A percentile compares a stretch with the other conserved stretches of the same genome.
Evolutionary conservation across 139 green algal species (phyloP).

Genomic region (Chlorella sorokiniana): DNA sequence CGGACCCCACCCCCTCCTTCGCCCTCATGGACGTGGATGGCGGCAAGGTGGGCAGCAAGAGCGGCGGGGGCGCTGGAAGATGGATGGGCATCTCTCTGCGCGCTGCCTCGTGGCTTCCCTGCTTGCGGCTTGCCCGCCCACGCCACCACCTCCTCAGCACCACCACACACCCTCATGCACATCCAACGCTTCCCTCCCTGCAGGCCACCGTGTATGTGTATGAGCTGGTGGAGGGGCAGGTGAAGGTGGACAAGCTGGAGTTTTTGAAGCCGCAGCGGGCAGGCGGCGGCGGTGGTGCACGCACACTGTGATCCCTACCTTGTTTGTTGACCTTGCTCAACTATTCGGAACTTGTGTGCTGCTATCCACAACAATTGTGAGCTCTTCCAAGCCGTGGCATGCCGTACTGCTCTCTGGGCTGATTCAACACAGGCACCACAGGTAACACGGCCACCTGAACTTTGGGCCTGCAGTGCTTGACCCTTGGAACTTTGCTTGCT

Average conservation of each 20-base stretch:
- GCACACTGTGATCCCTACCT: no score
- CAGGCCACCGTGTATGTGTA: slow-evolving; percentile 92
- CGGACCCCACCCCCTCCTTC: slow-evolving; percentile 77
- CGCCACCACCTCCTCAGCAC: background rate
- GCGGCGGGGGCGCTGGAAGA: background rate
- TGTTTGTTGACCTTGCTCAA: no score
- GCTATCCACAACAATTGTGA: no score
- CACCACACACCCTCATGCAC: background rate
- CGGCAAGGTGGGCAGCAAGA: slow-evolving; percentile 40
- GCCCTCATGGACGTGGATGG: slow-evolving; percentile 96
- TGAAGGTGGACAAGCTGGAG: slow-evolving; percentile 89
- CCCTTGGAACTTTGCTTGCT: background rate
- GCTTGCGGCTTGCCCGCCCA: no score
- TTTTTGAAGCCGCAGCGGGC: slow-evolving; percentile 57
- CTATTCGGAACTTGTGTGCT: no score
- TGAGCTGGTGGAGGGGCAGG: slow-evolving; percentile 78
- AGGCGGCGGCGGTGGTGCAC: background rate
- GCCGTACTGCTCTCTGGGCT: no score
- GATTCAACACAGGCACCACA: no score
- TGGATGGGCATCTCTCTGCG: background rate
- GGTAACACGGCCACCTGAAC: background rate
- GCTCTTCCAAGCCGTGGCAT: no score
- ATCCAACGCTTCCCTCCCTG: background rate
- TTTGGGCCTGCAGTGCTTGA: background rate
- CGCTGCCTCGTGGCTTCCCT: no score